These are phyloP conservation scores for Penicillium sp. DNA, from an alignment of 2,329 filamentous ascomycete genomes.

Conservation along the genomic window DNA sequence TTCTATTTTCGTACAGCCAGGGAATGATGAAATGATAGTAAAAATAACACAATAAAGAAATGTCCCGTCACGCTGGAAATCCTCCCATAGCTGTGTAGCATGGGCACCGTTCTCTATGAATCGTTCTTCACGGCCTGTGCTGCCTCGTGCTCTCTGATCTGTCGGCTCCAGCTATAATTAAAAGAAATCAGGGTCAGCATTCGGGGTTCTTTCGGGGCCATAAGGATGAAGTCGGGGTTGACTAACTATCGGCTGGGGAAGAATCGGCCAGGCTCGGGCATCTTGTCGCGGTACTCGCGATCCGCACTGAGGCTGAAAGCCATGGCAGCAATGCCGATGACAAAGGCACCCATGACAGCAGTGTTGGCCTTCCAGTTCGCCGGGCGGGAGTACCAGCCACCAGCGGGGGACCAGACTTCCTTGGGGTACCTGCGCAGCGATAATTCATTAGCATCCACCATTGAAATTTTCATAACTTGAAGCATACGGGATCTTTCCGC, in stretches of 20 bases:
- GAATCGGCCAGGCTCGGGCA: constrained; percentile 75
- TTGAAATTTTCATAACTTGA: constrained; percentile 39
- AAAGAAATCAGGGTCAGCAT: constrained; percentile 19
- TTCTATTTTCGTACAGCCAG: constrained; percentile 42
- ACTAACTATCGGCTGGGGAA: constrained; percentile 82
- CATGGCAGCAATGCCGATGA: constrained; percentile 67
- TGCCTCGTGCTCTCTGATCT: constrained; percentile 68
- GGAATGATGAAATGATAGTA: constrained; percentile 34
- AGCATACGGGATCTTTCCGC: constrained; percentile 70
- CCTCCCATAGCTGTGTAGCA: constrained; percentile 23
- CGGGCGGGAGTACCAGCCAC: constrained; percentile 96
- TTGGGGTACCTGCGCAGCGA: constrained; percentile 74
- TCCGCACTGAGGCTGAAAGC: constrained; percentile 73
- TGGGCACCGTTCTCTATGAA: constrained; percentile 29
- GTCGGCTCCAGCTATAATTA: constrained; percentile 64
- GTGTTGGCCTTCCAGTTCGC: constrained; percentile 96
- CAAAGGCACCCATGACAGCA: constrained; percentile 66
- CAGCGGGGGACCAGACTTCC: constrained; percentile 98
- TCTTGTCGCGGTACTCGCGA: constrained; percentile 69
- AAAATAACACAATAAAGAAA: constrained; percentile 26
- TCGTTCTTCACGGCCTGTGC: constrained; percentile 46
- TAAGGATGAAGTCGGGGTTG: not conserved
- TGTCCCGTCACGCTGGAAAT: constrained; percentile 25
- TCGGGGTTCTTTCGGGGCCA: not conserved
- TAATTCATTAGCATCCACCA: constrained; percentile 24